Conservation (phyloP, 306 rosid genomes). For the Gynostemma pentaphyllum region DNA sequence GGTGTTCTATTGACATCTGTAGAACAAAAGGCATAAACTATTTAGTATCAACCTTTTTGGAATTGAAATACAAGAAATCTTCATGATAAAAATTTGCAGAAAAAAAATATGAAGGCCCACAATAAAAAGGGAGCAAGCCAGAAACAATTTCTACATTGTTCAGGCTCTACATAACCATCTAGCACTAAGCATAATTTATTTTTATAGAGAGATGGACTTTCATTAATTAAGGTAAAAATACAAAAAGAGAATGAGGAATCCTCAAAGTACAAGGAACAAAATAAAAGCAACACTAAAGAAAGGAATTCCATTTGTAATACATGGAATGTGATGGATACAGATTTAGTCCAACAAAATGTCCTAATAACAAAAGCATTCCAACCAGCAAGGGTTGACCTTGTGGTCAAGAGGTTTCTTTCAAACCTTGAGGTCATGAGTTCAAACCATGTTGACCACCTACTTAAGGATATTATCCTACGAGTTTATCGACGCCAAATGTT, state of each 20-base stretch:
- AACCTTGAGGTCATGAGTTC: too few relatives aligned
- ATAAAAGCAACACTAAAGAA: too few relatives aligned
- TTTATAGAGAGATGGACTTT: background rate
- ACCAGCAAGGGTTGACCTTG: too few relatives aligned
- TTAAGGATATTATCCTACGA: too few relatives aligned
- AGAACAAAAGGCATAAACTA: background rate
- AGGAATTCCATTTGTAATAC: too few relatives aligned
- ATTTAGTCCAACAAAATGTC: too few relatives aligned
- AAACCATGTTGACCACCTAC: too few relatives aligned
- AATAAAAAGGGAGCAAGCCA: background rate
- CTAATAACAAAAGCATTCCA: too few relatives aligned
- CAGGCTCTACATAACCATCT: background rate
- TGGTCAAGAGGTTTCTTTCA: too few relatives aligned
- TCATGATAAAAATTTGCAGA: background rate
- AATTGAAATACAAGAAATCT: background rate
- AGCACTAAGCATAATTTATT: background rate
- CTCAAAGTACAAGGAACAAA: background rate
- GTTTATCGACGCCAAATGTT: too few relatives aligned
- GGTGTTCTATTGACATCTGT: conserved; percentile 24
- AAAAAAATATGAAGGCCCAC: background rate
- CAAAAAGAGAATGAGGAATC: background rate
- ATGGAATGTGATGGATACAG: too few relatives aligned
- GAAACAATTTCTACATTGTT: background rate
- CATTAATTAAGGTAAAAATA: background rate
- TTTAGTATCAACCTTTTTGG: background rate